phyloP scores from a whole-genome alignment of 768 basidiomycete species.

The Cystoderma amianthinum region DNA sequence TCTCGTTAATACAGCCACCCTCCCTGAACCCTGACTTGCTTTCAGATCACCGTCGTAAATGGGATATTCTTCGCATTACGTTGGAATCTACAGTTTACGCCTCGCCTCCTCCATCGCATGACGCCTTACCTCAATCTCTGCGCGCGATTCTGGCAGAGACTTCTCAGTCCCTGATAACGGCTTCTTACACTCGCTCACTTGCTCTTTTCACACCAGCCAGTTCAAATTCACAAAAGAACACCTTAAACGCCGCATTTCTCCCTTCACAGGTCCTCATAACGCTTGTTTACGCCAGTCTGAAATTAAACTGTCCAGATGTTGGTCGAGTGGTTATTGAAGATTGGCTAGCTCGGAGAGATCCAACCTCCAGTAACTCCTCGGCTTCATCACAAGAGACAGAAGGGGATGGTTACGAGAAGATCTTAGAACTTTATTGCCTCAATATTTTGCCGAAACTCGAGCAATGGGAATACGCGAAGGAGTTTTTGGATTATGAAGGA shows the following conservation, averaged over 20 bases:
- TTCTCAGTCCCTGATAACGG: constrained; percentile 47
- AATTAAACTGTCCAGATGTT: constrained; percentile 51
- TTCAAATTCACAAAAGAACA: constrained; percentile 25
- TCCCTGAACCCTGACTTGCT: constrained; percentile 27
- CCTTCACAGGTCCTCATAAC: constrained; percentile 68
- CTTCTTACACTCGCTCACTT: constrained; percentile 59
- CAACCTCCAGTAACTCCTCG: constrained; percentile 12
- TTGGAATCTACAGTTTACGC: constrained; percentile 70
- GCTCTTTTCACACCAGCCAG: constrained; percentile 54
- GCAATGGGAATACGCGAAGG: constrained; percentile 76
- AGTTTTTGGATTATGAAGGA: constrained; percentile 68
- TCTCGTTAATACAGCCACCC: constrained; percentile 47
- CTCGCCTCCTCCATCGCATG: constrained; percentile 39
- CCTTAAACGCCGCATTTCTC: constrained; percentile 44
- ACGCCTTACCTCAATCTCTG: constrained; percentile 43
- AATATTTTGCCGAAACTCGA: constrained; percentile 65
- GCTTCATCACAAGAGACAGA: constrained; percentile 16
- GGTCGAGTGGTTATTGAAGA: constrained; percentile 68
- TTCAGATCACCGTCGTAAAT: constrained; percentile 61
- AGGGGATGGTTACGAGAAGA: constrained; percentile 61
- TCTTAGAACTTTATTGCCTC: constrained; percentile 71
- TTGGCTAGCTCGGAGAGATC: constrained; percentile 62
- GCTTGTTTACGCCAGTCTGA: constrained; percentile 63
- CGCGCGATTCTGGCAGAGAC: constrained; percentile 49
- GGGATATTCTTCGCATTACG: constrained; percentile 84